These are phyloP conservation scores for Pinus taeda DNA, from an alignment of 75 land plant genomes.

Conservation along the genomic window DNA sequence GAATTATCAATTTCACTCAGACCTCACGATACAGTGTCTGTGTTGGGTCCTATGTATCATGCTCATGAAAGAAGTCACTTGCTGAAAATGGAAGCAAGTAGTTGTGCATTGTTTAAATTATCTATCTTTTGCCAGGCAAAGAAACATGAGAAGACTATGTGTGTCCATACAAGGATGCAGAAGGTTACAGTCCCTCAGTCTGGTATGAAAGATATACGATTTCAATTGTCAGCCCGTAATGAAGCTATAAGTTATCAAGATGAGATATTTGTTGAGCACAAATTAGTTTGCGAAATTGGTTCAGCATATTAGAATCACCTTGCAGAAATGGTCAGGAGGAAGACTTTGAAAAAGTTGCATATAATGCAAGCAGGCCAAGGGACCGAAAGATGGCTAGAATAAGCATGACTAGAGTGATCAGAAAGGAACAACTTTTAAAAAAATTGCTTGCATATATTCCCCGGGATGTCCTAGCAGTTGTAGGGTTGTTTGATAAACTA, in stretches of 20 bases:
- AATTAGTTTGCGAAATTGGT: too few relatives aligned
- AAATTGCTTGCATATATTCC: slow-evolving; percentile 50
- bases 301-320: too few relatives aligned
- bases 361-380: too few relatives aligned
- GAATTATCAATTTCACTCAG: slow-evolving; percentile 71
- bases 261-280: too few relatives aligned
- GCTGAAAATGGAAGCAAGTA: slow-evolving; percentile 71
- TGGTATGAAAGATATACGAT: too few relatives aligned
- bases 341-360: too few relatives aligned
- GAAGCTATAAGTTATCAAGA: too few relatives aligned
- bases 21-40: slow-evolving; percentile 96
- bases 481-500: slow-evolving; percentile 90
- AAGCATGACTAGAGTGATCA: slow-evolving; percentile 74
- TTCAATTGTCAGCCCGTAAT: too few relatives aligned
- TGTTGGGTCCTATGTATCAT: slow-evolving; percentile 18
- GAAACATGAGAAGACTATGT: slow-evolving; percentile 80
- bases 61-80: slow-evolving; percentile 7
- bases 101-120: slow-evolving; percentile 47
- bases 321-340: too few relatives aligned
- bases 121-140: slow-evolving; percentile 52
- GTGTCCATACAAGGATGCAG: slow-evolving; percentile 84
- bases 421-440: slow-evolving; percentile 74
- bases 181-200: slow-evolving; percentile 35
- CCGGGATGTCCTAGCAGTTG: background rate
- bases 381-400: slow-evolving; percentile 60